Evolutionary conservation across 2,329 filamentous ascomycete genomes (phyloP).

Genomic region (Neofusicoccum sp.): DNA sequence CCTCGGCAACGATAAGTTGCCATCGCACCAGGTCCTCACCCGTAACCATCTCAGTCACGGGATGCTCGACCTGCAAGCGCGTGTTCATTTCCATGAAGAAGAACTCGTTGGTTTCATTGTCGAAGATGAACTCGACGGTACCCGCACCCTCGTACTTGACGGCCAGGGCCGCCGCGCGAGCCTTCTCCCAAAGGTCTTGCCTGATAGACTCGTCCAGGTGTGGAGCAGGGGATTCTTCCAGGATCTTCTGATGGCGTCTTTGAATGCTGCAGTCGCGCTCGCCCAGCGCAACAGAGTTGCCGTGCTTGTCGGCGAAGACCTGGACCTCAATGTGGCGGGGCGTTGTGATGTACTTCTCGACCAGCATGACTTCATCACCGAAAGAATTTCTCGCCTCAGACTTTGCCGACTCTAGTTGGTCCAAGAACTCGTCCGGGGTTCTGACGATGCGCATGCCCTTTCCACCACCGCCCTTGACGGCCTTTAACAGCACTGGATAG

Average conservation of each 20-base stretch:
- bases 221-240: slow-evolving; percentile 65
- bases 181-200: slow-evolving; percentile 65
- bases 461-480: slow-evolving; percentile 63
- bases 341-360: slow-evolving; percentile 67
- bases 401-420: slow-evolving; percentile 62
- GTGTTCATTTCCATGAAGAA: slow-evolving; percentile 77
- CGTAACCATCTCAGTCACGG: slow-evolving; percentile 80
- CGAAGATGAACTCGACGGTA: slow-evolving; percentile 68
- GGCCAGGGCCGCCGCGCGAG: slow-evolving; percentile 60
- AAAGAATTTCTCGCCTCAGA: slow-evolving; percentile 64
- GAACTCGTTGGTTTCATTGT: slow-evolving; percentile 64
- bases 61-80: slow-evolving; percentile 92
- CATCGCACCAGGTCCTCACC: slow-evolving; percentile 83
- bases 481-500: slow-evolving; percentile 64
- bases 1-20: slow-evolving; percentile 85
- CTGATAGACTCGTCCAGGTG: slow-evolving; percentile 59
- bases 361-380: slow-evolving; percentile 64
- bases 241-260: slow-evolving; percentile 63
- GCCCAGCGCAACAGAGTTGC: slow-evolving; percentile 62
- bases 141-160: slow-evolving; percentile 66
- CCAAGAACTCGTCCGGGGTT: slow-evolving; percentile 57
- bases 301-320: slow-evolving; percentile 64
- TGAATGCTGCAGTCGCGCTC: slow-evolving; percentile 67
- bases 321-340: slow-evolving; percentile 67
- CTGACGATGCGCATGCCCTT: slow-evolving; percentile 69